A percentile compares a stretch with the other conserved stretches of the same genome.
These are phyloP conservation scores for Monosporascus sp. DNA, from an alignment of 2,329 filamentous ascomycete genomes.

Conservation along the genomic window DNA sequence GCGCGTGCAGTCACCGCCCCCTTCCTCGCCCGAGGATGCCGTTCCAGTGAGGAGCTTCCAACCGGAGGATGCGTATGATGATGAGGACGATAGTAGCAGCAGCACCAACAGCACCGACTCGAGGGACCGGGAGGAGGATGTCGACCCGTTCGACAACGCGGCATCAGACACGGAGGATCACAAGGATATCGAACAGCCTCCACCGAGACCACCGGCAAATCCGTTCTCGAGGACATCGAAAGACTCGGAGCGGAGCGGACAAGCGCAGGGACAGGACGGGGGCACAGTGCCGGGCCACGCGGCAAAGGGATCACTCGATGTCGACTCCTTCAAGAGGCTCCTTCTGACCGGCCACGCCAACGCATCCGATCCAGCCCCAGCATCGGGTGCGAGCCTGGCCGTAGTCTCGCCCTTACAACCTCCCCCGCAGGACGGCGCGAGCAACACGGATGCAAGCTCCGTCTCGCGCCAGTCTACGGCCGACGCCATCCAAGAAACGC, in stretches of 20 bases:
- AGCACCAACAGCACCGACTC: slow-evolving; percentile 27
- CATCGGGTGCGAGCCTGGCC: slow-evolving; percentile 13
- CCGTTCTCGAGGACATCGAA: slow-evolving; percentile 53
- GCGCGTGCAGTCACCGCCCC: slow-evolving; percentile 59
- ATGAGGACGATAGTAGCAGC: slow-evolving; percentile 7
- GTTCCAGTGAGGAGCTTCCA: slow-evolving; percentile 24
- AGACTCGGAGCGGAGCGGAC: slow-evolving; percentile 39
- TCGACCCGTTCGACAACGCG: slow-evolving; percentile 19
- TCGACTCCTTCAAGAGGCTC: slow-evolving; percentile 71
- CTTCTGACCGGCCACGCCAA: slow-evolving; percentile 66
- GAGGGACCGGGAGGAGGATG: slow-evolving; percentile 17
- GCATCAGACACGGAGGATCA: slow-evolving; percentile 7
- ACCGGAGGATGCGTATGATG: slow-evolving; percentile 8
- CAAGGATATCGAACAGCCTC: slow-evolving; percentile 12
- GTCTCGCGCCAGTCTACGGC: slow-evolving; percentile 54
- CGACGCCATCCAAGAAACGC: slow-evolving; percentile 46
- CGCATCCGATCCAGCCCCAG: slow-evolving; percentile 22
- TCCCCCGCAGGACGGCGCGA: slow-evolving; percentile 36
- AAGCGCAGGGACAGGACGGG: slow-evolving; percentile 24
- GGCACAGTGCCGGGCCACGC: slow-evolving; percentile 28
- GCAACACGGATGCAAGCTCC: slow-evolving; percentile 54
- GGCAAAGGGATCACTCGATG: slow-evolving; percentile 55
- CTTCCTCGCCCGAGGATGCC: slow-evolving; percentile 51
- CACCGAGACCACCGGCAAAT: slow-evolving; percentile 36
- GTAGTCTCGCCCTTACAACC: slow-evolving; percentile 17